Percentiles rank a stretch among this genome's conserved stretches.
phyloP scores from a whole-genome alignment of 495 filamentous ascomycete species.

The Darksidea phi region DNA sequence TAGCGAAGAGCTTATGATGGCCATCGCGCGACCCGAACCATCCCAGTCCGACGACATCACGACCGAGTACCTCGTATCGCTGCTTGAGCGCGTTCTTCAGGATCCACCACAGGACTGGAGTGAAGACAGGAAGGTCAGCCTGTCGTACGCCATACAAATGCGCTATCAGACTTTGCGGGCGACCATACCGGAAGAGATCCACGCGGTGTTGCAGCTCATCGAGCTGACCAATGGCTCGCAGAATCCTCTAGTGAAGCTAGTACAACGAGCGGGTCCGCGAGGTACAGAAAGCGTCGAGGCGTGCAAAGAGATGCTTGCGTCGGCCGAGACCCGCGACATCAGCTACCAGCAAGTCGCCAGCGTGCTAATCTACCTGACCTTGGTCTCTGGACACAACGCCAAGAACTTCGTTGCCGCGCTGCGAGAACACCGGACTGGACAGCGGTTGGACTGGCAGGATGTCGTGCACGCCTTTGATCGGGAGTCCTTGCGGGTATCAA shows the following conservation, averaged over 20 bases:
- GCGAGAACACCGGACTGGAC: slow-evolving; percentile 54
- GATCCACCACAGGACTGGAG: slow-evolving; percentile 79
- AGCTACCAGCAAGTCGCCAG: slow-evolving; percentile 78
- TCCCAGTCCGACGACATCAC: slow-evolving; percentile 59
- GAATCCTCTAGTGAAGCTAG: slow-evolving; percentile 68
- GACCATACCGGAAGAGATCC: slow-evolving; percentile 67
- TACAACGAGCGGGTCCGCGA: slow-evolving; percentile 71
- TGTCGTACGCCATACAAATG: slow-evolving; percentile 63
- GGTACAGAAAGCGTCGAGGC: slow-evolving; percentile 55
- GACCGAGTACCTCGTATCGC: slow-evolving; percentile 65
- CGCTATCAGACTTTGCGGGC: slow-evolving; percentile 64
- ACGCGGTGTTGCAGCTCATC: slow-evolving; percentile 70
- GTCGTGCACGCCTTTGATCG: slow-evolving; percentile 84
- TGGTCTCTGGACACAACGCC: slow-evolving; percentile 68
- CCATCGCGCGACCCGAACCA: slow-evolving; percentile 45
- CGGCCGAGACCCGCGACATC: slow-evolving; percentile 65
- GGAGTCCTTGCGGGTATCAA: slow-evolving; percentile 68
- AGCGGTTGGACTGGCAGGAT: slow-evolving; percentile 73
- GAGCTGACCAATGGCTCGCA: slow-evolving; percentile 61
- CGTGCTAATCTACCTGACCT: slow-evolving; percentile 78
- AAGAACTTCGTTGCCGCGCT: slow-evolving; percentile 69
- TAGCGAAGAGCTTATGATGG: slow-evolving; percentile 69
- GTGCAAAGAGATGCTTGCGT: slow-evolving; percentile 62
- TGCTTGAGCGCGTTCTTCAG: slow-evolving; percentile 78
- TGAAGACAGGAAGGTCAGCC: slow-evolving; percentile 65